Conservation (phyloP, 139 green algal genomes). For the Picochlorum costavermella region DNA sequence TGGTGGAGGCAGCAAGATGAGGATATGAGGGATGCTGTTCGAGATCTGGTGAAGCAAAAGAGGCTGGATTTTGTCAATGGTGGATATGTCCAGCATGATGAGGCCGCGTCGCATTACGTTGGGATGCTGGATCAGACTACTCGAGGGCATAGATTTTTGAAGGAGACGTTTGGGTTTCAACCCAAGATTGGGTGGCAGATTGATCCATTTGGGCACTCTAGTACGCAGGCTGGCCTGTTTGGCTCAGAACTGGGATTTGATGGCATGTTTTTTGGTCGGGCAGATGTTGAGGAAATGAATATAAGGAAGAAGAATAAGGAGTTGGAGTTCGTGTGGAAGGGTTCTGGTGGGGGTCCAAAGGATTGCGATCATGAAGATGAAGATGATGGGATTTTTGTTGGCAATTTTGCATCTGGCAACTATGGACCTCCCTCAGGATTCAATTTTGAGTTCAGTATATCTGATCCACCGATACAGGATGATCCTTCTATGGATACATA, state of each 20-base stretch:
- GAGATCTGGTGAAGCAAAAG: constrained; percentile 34
- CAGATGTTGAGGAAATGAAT: constrained; percentile 66
- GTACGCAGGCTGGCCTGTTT: constrained; percentile 70
- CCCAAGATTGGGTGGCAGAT: constrained; percentile 78
- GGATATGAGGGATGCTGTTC: constrained; percentile 31
- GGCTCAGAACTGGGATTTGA: constrained; percentile 60
- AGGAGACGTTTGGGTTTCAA: constrained; percentile 42
- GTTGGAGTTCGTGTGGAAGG: constrained; percentile 43
- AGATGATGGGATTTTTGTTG: constrained; percentile 39
- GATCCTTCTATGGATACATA: constrained; percentile 55
- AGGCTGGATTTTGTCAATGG: constrained; percentile 77
- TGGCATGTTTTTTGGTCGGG: constrained; percentile 73
- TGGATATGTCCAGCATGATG: constrained; percentile 82
- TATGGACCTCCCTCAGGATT: constrained; percentile 74
- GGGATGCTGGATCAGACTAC: constrained; percentile 89
- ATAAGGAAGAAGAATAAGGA: neutral
- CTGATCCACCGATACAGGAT: constrained; percentile 57
- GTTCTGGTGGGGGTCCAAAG: constrained; percentile 24
- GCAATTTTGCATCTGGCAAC: constrained; percentile 50
- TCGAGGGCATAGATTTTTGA: constrained; percentile 63
- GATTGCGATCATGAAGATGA: constrained; percentile 37
- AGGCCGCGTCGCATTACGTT: constrained; percentile 71
- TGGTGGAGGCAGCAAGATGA: constrained; percentile 72
- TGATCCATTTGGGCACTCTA: constrained; percentile 87
- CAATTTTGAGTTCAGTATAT: constrained; percentile 50